Percentiles rank a stretch among this genome's conserved stretches.
phyloP scores from a whole-genome alignment of 495 filamentous ascomycete genomes.

The Xylona heveae region DNA sequence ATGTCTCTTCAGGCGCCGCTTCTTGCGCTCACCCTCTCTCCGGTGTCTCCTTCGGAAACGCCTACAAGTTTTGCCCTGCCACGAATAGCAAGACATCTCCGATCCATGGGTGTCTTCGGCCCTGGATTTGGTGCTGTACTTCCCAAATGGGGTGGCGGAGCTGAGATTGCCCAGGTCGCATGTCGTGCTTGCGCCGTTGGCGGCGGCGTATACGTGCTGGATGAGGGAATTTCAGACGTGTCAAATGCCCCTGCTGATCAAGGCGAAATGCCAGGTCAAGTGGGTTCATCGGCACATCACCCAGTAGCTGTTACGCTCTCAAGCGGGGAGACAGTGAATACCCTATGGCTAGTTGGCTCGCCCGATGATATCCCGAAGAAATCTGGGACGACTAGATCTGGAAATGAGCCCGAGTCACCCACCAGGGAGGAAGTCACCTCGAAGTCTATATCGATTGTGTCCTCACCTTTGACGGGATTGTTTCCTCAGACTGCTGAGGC shows the following conservation, averaged over 20 bases:
- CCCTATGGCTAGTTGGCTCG: constrained; percentile 31
- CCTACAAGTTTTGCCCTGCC: constrained; percentile 42
- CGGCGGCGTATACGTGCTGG: constrained; percentile 75
- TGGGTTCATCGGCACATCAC: too few relatives aligned
- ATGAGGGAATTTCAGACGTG: constrained; percentile 30
- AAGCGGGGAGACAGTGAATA: constrained; percentile 35
- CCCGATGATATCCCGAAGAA: constrained; percentile 17
- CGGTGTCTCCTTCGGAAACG: constrained; percentile 30
- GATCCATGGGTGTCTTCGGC: constrained; percentile 71
- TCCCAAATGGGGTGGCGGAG: constrained; percentile 78
- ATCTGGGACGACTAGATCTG: not conserved
- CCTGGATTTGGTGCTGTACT: constrained; percentile 69
- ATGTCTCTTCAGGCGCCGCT: constrained; percentile 45
- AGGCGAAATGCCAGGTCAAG: too few relatives aligned
- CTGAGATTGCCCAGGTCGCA: constrained; percentile 83
- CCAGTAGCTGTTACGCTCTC: too few relatives aligned
- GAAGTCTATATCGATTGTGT: constrained; percentile 35
- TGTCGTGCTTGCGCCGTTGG: constrained; percentile 87
- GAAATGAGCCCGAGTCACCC: not conserved
- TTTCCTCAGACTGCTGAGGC: constrained; percentile 59
- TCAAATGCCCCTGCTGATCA: constrained; percentile 5
- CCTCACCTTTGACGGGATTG: constrained; percentile 37
- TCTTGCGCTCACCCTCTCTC: constrained; percentile 57
- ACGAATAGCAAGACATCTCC: constrained; percentile 56
- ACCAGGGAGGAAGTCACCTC: constrained; percentile 1